Base-by-base conservation (phyloP, 768 basidiomycete genomes). In the Tubosaeta sp. region DNA sequence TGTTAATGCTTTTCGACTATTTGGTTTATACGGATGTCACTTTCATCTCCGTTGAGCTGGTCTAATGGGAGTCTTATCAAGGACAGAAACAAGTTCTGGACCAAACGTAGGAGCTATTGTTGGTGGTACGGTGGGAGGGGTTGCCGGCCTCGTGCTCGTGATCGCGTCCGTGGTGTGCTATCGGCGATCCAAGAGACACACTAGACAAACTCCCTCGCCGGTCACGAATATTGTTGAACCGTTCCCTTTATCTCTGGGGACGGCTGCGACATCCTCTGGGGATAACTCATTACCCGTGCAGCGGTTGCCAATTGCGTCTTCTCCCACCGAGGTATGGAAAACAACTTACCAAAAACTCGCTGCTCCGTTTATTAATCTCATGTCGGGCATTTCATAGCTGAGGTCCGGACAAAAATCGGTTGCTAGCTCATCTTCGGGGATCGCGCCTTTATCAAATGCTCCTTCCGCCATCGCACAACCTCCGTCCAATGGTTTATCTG, bases 1-100 rank as follows among this genome's bases (percentile, higher is more conserved):
- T 55, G 19, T 26, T 57, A 48, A 60, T 61, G 2, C 13, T 59
- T 8, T 60, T 59, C 9, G 60, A 61, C 31, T 62, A 62, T 38
- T 33, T 59, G 3, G 37, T 63, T 19, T 63, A 63, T 13, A 57
- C 52, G 58, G 59, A 10, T 4, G 37, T 38, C 9, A 9, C 17
- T 19, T 19, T 38, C 17, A 5, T 38, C 37, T 11, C 11, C 10
- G 10, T 9, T 10, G 17, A 8, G 37, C 17, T 6, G 8, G 3
- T 17, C 37, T 38, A 19, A 38, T 11, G 17, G 6, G 17, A 11
- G 17, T 38, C 37, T 19, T 8, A 5, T 38, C 17, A 38, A 22
- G 37, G 5, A 11, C 37, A 10, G 37, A 38, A 11, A 17, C 17
- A 2, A 38, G 10, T 19, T 48, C 51, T 4, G 22, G 29, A 39